These are phyloP conservation scores for Bondarzewia mesenterica DNA, from an alignment of 1,284 basidiomycete genomes.

Conservation along the genomic window DNA sequence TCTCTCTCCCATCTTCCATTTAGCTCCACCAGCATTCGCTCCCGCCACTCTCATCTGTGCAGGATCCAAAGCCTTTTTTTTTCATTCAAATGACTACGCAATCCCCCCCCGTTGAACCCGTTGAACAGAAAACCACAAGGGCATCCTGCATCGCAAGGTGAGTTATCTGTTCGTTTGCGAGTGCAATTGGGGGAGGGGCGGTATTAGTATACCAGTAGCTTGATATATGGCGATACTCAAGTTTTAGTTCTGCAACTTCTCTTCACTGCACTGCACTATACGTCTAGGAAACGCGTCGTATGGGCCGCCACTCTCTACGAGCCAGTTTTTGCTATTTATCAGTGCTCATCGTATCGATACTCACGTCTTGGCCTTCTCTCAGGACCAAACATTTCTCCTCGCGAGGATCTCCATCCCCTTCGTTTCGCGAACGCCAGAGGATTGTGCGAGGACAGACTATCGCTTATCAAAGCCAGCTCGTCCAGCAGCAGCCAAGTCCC, in stretches of 20 bases:
- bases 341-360: neutral
- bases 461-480: conserved; percentile 17
- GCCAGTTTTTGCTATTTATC: neutral
- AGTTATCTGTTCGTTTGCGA: conserved; percentile 13
- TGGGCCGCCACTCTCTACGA: conserved; percentile 4
- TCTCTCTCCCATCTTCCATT: conserved; percentile 16
- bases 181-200: no score
- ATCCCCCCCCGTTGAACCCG: conserved; percentile 55
- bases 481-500: conserved; percentile 41
- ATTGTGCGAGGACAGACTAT: conserved; percentile 16
- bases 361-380: conserved; percentile 9
- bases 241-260: no score
- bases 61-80: no score
- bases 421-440: conserved; percentile 50
- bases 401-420: conserved; percentile 66
- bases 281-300: no score
- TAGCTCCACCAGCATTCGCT: conserved; percentile 9
- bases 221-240: no score
- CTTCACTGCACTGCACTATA: no score
- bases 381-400: conserved; percentile 39
- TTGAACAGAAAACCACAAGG: conserved; percentile 36
- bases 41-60: conserved; percentile 13
- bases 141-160: conserved; percentile 29
- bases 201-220: no score
- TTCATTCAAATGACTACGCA: conserved; percentile 55